A percentile compares a stretch with the other conserved stretches of the same genome.
Evolutionary conservation across 179 eudicot genomes (phyloP).

Genomic region (Heliamphora pulchella): DNA sequence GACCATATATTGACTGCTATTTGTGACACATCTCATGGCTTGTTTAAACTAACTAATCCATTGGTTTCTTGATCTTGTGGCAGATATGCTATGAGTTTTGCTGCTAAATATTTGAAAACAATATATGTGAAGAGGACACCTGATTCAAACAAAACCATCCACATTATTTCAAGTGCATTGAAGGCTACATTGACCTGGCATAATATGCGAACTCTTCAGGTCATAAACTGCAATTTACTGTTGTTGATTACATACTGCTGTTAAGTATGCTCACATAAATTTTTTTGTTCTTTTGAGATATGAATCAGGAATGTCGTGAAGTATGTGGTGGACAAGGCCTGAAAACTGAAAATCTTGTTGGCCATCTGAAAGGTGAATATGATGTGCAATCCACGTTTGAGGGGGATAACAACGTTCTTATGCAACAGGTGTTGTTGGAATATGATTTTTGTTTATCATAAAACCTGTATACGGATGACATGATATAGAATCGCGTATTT

Average conservation of each 20-base stretch:
- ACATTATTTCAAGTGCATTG: slow-evolving; percentile 80
- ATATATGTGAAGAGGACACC: slow-evolving; percentile 76
- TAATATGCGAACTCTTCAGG: slow-evolving; percentile 95
- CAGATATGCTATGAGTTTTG: slow-evolving; percentile 95
- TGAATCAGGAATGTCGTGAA: slow-evolving; percentile 85
- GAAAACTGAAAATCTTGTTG: slow-evolving; percentile 90
- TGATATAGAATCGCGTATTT: neutral
- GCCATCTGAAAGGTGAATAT: slow-evolving; percentile 82
- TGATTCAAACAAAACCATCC: slow-evolving; percentile 65
- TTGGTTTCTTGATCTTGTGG: slow-evolving; percentile 12
- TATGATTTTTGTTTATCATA: neutral
- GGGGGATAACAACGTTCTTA: slow-evolving; percentile 69
- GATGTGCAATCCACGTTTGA: slow-evolving; percentile 84
- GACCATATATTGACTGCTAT: neutral
- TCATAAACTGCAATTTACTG: slow-evolving; percentile 17
- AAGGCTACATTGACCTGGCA: slow-evolving; percentile 92
- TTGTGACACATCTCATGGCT: neutral
- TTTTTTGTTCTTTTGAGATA: slow-evolving; percentile 3
- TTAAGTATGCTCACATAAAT: neutral
- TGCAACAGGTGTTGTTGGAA: slow-evolving; percentile 54
- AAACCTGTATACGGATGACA: neutral
- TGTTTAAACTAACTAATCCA: neutral
- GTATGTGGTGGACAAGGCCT: slow-evolving; percentile 97
- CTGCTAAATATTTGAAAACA: slow-evolving; percentile 71
- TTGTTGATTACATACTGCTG: neutral